Conservation (phyloP, 1,284 basidiomycete genomes). For the Apiotrichum sp. region DNA sequence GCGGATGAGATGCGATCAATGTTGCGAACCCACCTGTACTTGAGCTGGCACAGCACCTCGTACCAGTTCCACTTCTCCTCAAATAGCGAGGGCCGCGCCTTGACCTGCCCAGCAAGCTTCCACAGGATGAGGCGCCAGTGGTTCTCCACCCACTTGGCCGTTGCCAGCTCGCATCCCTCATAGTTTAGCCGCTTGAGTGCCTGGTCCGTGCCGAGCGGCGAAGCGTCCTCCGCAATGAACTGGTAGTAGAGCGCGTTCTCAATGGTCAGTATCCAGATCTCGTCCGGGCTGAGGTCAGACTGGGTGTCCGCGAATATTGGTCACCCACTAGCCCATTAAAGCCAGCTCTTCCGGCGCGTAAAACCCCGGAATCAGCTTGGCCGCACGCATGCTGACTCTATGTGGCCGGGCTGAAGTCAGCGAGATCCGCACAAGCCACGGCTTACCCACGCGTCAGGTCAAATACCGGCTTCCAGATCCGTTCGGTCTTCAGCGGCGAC, state of each 20-base stretch:
- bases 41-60: slow-evolving; percentile 72
- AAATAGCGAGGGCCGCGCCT: slow-evolving; percentile 62
- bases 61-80: slow-evolving; percentile 65
- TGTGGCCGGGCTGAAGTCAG: slow-evolving; percentile 17
- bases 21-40: slow-evolving; percentile 61
- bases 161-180: slow-evolving; percentile 30
- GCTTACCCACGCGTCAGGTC: slow-evolving; percentile 34
- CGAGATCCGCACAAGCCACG: background rate
- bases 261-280: slow-evolving; percentile 58
- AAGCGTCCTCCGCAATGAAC: slow-evolving; percentile 50
- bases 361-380: slow-evolving; percentile 54
- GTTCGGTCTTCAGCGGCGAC: background rate
- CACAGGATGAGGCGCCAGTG: slow-evolving; percentile 87
- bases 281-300: slow-evolving; percentile 40
- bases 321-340: slow-evolving; percentile 59
- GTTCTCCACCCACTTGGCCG: slow-evolving; percentile 71
- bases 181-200: slow-evolving; percentile 24
- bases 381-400: slow-evolving; percentile 24
- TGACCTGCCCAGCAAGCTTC: slow-evolving; percentile 82
- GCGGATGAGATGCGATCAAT: background rate
- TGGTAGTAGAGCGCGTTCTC: slow-evolving; percentile 59
- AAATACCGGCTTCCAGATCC: slow-evolving; percentile 29
- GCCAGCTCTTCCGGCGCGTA: slow-evolving; percentile 54
- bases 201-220: slow-evolving; percentile 21
- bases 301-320: background rate